A percentile compares a stretch with the other conserved stretches of the same genome.
Conservation (phyloP, 2,329 filamentous ascomycete genomes). For the Epichloe elymi region DNA sequence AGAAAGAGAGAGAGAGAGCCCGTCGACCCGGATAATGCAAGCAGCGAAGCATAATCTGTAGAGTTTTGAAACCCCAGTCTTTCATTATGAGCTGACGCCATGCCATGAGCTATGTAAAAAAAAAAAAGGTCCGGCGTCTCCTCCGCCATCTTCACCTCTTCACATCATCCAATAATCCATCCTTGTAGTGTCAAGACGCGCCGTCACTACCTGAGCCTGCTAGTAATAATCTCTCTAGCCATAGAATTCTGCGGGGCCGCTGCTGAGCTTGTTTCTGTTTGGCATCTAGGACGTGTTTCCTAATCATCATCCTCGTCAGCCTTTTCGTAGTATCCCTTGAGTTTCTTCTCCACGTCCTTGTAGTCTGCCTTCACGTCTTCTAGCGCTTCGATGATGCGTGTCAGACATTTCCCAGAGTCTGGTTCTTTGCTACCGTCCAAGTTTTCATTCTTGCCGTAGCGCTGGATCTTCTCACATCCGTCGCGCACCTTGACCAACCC, state of each 20-base stretch:
- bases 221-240: neutral
- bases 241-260: neutral
- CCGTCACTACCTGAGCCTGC: neutral
- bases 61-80: neutral
- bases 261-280: neutral
- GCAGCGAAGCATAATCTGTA: neutral
- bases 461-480: slow-evolving; percentile 91
- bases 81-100: neutral
- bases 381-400: slow-evolving; percentile 58
- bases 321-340: slow-evolving; percentile 51
- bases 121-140: neutral
- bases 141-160: neutral
- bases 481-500: slow-evolving; percentile 85
- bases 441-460: slow-evolving; percentile 74
- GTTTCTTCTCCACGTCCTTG: slow-evolving; percentile 52
- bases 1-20: no score
- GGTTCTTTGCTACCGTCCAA: slow-evolving; percentile 56
- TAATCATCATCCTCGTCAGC: slow-evolving; percentile 10
- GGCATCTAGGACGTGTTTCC: neutral
- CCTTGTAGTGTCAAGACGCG: no score
- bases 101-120: neutral
- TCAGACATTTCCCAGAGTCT: slow-evolving; percentile 55
- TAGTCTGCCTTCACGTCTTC: slow-evolving; percentile 65
- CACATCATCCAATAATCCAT: neutral
- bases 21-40: no score